Base-by-base conservation (phyloP, 2,329 filamentous ascomycete species). In the Corynespora cassiicola region DNA sequence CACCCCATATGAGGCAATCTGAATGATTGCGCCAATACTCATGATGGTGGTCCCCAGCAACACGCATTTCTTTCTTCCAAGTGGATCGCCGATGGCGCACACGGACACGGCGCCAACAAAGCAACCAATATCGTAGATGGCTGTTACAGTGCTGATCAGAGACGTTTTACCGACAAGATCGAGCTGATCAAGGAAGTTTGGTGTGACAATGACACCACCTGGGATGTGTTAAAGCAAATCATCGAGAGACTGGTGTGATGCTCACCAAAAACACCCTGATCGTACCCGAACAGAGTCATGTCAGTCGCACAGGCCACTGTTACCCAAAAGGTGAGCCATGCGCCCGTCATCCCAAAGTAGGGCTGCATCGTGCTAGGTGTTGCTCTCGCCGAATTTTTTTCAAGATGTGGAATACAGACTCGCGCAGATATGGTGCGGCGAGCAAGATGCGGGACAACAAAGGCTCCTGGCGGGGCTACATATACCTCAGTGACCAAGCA, bases 71-170 rank as follows among this genome's bases (percentile, higher is more conserved):
- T 75, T 75, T 17, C 77, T 63, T 3, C 77, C 76, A 2, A 78
- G 59, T 2, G 48, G 56, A 26, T 80, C 76, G 14, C 77, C 77
- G 17, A 75, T 54, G 10, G 66, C 55, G 36, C n/a, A 74, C 10
- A 55, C 71, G 2, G 72, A 50, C 19, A 79, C 63, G 2, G 73
- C 79, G 11, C 81, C 81, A 27, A 82, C 63, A 58, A 84, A 82
- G 54, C 80, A 83, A 7, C 80, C 80, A 20, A 84, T 70, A 46
- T 82, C 77, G 56, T 82, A 82, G 36, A 81, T 76, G 2, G 79
- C 78, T 1, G 77, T 79, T 8, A 81, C 75, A 0, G 77, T 79
- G n/a, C 66, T 56, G 47, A 72, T 47, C 35, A 61, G 63, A 34
- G 63, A 71, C 48, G 60, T 70, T 20, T 65, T 65, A 3, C 72